A percentile compares a stretch with the other conserved stretches of the same genome.
These are phyloP conservation scores for Epichloe coenophiala DNA, from an alignment of 2,329 filamentous ascomycete genomes.

Conservation along the genomic window DNA sequence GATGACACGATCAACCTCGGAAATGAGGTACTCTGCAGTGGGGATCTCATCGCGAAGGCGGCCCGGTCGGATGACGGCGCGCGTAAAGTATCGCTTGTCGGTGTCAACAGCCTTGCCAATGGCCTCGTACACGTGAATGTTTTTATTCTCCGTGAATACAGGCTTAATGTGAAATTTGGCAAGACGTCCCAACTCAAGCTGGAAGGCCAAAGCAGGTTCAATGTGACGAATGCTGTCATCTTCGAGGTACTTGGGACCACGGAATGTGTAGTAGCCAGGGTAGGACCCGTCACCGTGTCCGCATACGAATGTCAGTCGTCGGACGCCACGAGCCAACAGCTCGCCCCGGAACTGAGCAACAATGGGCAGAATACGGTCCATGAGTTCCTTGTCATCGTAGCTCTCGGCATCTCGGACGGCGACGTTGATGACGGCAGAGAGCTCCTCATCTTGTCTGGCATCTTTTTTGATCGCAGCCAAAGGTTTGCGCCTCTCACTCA, in stretches of 20 bases:
- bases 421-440: conserved; percentile 85
- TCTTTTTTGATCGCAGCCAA: conserved; percentile 13
- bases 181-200: conserved; percentile 86
- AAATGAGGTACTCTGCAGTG: conserved; percentile 96
- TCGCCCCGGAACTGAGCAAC: conserved; percentile 75
- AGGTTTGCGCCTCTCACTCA: conserved; percentile 58
- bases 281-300: conserved; percentile 89
- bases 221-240: conserved; percentile 94
- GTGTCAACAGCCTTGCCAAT: conserved; percentile 88
- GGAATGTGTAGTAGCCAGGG: conserved; percentile 96
- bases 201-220: conserved; percentile 93
- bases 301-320: conserved; percentile 90
- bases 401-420: conserved; percentile 82
- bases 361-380: conserved; percentile 60
- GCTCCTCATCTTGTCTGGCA: conserved; percentile 50
- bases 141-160: conserved; percentile 97
- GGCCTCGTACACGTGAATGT: conserved; percentile 97
- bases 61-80: conserved; percentile 86
- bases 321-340: conserved; percentile 65
- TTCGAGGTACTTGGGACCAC: conserved; percentile 77
- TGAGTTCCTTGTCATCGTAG: conserved; percentile 66
- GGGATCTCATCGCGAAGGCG: conserved; percentile 94
- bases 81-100: conserved; percentile 97
- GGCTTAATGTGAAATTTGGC: conserved; percentile 97
- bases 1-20: conserved; percentile 90